Percentiles rank a stretch among this genome's conserved stretches.
Conservation (phyloP, 768 basidiomycete genomes). For the Rickenella mellea region DNA sequence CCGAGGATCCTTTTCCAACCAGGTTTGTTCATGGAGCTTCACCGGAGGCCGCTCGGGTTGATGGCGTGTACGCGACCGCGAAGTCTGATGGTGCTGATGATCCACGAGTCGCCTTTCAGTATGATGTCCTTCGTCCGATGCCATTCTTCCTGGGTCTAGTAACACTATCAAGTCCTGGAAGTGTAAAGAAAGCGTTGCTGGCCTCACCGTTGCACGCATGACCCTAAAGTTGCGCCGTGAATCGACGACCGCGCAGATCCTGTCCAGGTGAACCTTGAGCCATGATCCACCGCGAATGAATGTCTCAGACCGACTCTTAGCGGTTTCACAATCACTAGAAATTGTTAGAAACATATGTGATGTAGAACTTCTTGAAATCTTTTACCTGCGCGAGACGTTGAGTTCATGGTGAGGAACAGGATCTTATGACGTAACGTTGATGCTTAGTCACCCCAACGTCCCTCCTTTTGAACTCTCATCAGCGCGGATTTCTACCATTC, state of each 20-base stretch:
- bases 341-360: no score
- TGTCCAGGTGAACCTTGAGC: slow-evolving; percentile 88
- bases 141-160: slow-evolving; percentile 89
- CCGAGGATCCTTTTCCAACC: slow-evolving; percentile 93
- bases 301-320: no score
- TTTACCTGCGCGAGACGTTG: no score
- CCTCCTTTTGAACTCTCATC: no score
- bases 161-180: slow-evolving; percentile 3
- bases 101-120: slow-evolving; percentile 92
- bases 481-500: no score
- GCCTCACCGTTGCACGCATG: slow-evolving; percentile 79
- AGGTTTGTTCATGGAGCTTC: slow-evolving; percentile 99
- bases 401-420: no score
- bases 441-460: no score
- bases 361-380: no score
- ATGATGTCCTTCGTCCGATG: slow-evolving; percentile 95
- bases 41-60: slow-evolving; percentile 93
- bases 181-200: not conserved
- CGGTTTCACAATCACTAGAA: no score
- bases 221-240: slow-evolving; percentile 84
- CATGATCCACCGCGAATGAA: slow-evolving; percentile 61
- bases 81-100: slow-evolving; percentile 92
- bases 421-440: no score
- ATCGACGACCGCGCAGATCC: slow-evolving; percentile 88
- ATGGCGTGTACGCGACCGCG: slow-evolving; percentile 95